Conservation (phyloP, 495 filamentous ascomycete species). For the Cudoniella acicularis region DNA sequence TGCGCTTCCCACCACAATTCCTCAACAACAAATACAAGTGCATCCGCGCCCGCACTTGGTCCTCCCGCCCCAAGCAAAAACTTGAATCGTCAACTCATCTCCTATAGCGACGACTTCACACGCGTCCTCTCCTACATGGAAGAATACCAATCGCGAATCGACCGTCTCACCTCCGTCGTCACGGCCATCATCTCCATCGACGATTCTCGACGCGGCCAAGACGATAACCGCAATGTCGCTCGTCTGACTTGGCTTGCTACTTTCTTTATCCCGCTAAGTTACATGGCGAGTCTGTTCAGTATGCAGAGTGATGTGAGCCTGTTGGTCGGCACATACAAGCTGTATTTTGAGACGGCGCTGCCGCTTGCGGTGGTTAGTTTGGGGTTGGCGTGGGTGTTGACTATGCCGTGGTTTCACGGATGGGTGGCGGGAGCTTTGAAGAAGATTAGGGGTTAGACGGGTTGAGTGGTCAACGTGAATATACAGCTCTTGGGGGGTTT, state of each 20-base stretch:
- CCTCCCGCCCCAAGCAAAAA: slow-evolving; percentile 20
- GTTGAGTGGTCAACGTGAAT: too few species aligned
- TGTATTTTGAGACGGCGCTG: too few species aligned
- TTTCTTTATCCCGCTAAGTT: slow-evolving; percentile 41
- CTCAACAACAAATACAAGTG: too few species aligned
- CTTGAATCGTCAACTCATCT: slow-evolving; percentile 5
- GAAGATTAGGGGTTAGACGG: too few species aligned
- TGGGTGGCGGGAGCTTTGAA: too few species aligned
- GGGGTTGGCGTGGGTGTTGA: too few species aligned
- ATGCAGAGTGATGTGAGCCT: slow-evolving; percentile 30
- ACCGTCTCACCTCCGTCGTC: slow-evolving; percentile 31
- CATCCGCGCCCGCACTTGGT: too few species aligned
- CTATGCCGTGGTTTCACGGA: too few species aligned
- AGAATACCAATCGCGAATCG: slow-evolving; percentile 30
- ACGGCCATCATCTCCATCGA: slow-evolving; percentile 32
- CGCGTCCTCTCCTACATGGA: slow-evolving; percentile 24
- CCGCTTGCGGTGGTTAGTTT: too few species aligned
- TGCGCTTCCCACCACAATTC: too few species aligned
- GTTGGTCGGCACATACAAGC: too few species aligned
- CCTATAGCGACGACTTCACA: slow-evolving; percentile 25
- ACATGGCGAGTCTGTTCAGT: slow-evolving; percentile 33
- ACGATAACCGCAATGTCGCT: slow-evolving; percentile 30
- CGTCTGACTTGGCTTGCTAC: slow-evolving; percentile 41
- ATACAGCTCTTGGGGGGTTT: too few species aligned
- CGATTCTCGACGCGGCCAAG: slow-evolving; percentile 29